Percentiles rank a stretch among this genome's conserved stretches.
These are phyloP conservation scores for Candida ulmi DNA, from an alignment of 805 yeast species.

Conservation along the genomic window DNA sequence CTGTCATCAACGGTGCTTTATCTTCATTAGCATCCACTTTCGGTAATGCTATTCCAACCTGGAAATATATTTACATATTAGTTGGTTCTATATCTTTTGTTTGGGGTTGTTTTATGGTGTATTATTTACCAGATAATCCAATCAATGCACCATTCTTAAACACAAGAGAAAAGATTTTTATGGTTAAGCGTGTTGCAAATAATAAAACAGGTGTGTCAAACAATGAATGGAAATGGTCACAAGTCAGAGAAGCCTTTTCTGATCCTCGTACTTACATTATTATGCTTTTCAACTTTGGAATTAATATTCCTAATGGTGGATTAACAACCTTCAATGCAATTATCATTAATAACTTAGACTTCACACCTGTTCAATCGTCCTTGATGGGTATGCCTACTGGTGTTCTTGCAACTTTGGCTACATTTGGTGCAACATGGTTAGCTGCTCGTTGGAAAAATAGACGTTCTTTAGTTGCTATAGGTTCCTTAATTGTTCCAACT, in stretches of 20 bases:
- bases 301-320: conserved; percentile 31
- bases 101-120: conserved; percentile 25
- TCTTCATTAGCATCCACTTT: conserved; percentile 39
- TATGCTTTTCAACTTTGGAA: conserved; percentile 26
- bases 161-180: conserved; percentile 37
- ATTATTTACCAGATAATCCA: conserved; percentile 44
- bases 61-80: conserved; percentile 46
- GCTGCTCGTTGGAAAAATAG: conserved; percentile 26
- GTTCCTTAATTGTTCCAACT: conserved; percentile 24
- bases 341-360: conserved; percentile 20
- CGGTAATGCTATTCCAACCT: conserved; percentile 29
- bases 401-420: conserved; percentile 26
- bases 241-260: conserved; percentile 35
- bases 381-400: conserved; percentile 25
- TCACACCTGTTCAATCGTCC: conserved; percentile 20
- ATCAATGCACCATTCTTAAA: conserved; percentile 35
- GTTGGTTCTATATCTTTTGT: conserved; percentile 43
- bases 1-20: conserved; percentile 25
- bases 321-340: conserved; percentile 23
- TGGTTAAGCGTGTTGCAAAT: conserved; percentile 34
- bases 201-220: conserved; percentile 42
- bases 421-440: conserved; percentile 27
- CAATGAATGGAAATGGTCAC: conserved; percentile 32
- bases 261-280: conserved; percentile 34
- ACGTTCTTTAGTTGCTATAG: conserved; percentile 22